phyloP scores from a whole-genome alignment of 352 stramenopile genomes.

The Globisporangium barbulae region DNA sequence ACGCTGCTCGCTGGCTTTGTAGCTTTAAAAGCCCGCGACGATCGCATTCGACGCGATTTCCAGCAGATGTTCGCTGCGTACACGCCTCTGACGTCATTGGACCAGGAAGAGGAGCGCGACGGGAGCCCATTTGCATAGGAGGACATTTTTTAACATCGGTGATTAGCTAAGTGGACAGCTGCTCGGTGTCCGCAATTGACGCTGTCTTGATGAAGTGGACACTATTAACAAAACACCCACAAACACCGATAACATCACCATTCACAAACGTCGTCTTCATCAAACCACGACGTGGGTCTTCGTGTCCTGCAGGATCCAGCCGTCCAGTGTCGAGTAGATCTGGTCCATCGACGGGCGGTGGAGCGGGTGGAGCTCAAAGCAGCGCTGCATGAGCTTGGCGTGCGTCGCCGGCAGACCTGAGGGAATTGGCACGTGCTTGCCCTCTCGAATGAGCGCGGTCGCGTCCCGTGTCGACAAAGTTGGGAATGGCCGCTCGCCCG shows the following conservation, averaged over 20 bases:
- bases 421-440: constrained; percentile 58
- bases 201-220: not conserved
- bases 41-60: constrained; percentile 30
- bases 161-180: not conserved
- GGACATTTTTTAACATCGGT: not conserved
- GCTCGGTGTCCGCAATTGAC: not conserved
- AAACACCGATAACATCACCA: not conserved
- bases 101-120: constrained; percentile 22
- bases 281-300: constrained; percentile 19
- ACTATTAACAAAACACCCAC: not conserved
- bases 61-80: constrained; percentile 28
- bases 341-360: constrained; percentile 60
- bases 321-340: constrained; percentile 58
- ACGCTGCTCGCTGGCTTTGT: constrained; percentile 19
- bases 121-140: constrained; percentile 1
- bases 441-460: constrained; percentile 57
- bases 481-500: constrained; percentile 48
- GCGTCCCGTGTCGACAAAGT: constrained; percentile 50
- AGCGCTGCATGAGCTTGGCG: constrained; percentile 51
- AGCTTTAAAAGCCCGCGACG: constrained; percentile 20
- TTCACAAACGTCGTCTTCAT: not conserved
- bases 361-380: constrained; percentile 58
- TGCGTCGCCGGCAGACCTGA: constrained; percentile 35
- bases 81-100: constrained; percentile 27
- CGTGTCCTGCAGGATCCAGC: constrained; percentile 56